Evolutionary conservation across 306 rosid species (phyloP), one percentile per base, ranked within the genome.

Genomic region (Geum urbanum): DNA sequence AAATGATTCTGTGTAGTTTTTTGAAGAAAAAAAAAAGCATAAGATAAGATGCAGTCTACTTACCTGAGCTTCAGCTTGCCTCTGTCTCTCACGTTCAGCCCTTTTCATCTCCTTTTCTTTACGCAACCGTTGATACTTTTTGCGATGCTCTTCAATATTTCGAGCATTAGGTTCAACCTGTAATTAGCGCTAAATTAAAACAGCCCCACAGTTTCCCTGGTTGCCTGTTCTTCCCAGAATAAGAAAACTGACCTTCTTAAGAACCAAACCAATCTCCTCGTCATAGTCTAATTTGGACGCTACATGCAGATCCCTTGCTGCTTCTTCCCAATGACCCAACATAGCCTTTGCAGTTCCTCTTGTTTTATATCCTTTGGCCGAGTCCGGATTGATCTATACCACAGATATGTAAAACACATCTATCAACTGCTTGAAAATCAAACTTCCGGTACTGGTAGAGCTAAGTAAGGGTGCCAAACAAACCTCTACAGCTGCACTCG

Each of bases 151-250:
- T 73, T 87, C 90, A 32, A 91, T 87, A 82, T 84, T 85, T 74
- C 18, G 85, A 27, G 85, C 92, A 87, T 87, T 91, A 47, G 90
- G 91, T 70, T 87, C 91, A 76, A 91, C 88, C 96, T 91, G 79
- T 63, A 52, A 62, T 70, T 27, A 48, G 41, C 79, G 77, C 45
- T 12, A 52, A 58, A 71, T 37, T 75, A 56, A 75, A 59, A 68
- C 11, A 41, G 73, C 32, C 32, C 54, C 63, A 19, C 71, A 46
- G 66, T 8, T 62, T 60, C 7, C 11, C 46, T 54, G 9, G 72
- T 47, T 69, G 37, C 73, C 39, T 78, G 53, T 20, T 56, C 32
- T 11, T 69, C 44, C 41, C 32, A 8, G 45, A 71, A 43, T 32
- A 49, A 41, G 75, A 72, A 0, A 58, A 66, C 35, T 63, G 67